These are phyloP conservation scores for Thoreauomyces humboldtii DNA, from an alignment of 192 early-diverging fungal species.

Conservation along the genomic window DNA sequence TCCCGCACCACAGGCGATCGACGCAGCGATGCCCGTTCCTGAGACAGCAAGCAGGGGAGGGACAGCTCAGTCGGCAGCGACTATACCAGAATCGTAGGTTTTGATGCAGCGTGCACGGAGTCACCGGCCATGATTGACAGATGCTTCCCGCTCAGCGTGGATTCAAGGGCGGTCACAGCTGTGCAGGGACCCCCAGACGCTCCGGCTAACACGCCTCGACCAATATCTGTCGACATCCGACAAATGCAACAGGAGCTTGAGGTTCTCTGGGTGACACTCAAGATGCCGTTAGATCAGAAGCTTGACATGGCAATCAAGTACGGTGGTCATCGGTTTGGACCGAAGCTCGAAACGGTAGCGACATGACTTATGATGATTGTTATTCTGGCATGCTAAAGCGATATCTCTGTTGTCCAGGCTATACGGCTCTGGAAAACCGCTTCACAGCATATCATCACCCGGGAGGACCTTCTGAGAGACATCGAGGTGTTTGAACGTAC, in stretches of 20 bases:
- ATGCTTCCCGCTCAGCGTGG: too few species aligned
- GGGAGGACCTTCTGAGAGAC: slow-evolving; percentile 43
- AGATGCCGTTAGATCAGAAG: slow-evolving; percentile 57
- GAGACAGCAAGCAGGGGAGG: too few species aligned
- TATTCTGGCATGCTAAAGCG: too few species aligned
- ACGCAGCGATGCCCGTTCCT: too few species aligned
- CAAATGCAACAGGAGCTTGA: slow-evolving; percentile 48
- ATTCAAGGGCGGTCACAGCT: too few species aligned
- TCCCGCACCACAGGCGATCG: too few species aligned
- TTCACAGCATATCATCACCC: slow-evolving; percentile 36
- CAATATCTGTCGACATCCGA: slow-evolving; percentile 30
- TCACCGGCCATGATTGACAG: too few species aligned
- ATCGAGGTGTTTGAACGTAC: slow-evolving; percentile 47
- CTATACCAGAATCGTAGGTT: too few species aligned
- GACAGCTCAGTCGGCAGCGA: too few species aligned
- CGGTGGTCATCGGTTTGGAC: slow-evolving; percentile 43
- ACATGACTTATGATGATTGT: too few species aligned
- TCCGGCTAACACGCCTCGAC: slow-evolving; percentile 14
- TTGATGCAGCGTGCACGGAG: too few species aligned
- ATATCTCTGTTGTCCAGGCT: slow-evolving; percentile 33
- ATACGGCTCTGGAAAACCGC: slow-evolving; percentile 48
- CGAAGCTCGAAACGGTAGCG: slow-evolving; percentile 41
- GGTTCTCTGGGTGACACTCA: slow-evolving; percentile 46
- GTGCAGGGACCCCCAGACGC: neutral
- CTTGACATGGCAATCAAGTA: slow-evolving; percentile 64